Conservation (phyloP, 148 eudicot species). For the Pouteria glomerata region DNA sequence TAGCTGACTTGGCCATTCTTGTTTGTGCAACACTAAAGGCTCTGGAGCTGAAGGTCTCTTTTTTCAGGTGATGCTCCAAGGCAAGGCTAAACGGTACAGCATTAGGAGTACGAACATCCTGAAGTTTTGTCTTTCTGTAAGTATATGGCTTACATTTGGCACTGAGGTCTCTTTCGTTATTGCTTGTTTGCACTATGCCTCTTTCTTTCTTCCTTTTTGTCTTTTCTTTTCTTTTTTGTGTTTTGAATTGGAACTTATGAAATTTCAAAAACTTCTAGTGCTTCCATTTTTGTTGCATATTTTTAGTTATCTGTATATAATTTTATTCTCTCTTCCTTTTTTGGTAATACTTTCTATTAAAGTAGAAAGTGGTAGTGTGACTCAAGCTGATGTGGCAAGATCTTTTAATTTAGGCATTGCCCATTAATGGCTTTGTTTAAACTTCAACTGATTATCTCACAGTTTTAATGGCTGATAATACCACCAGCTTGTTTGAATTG, state of each 20-base stretch:
- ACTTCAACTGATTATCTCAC: neutral
- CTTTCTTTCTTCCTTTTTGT: too few species aligned
- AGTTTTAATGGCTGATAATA: neutral
- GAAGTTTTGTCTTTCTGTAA: neutral
- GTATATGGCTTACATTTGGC: neutral
- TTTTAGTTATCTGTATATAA: too few species aligned
- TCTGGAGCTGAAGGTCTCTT: neutral
- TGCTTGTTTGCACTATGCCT: neutral
- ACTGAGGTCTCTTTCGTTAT: neutral
- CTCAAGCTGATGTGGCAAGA: neutral
- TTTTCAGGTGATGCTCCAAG: neutral
- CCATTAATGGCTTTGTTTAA: neutral
- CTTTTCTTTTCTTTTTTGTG: neutral
- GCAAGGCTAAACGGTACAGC: neutral
- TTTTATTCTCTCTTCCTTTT: neutral
- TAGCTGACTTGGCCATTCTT: neutral
- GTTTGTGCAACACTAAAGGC: neutral
- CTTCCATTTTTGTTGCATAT: neutral
- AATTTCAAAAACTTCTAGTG: neutral
- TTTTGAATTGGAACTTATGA: neutral
- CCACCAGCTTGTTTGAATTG: neutral
- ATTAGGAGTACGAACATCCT: too few species aligned
- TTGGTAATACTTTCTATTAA: neutral
- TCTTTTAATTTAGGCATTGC: neutral
- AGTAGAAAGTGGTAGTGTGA: neutral